Conservation (phyloP, 805 yeast species). For the Lipomyces sp. region DNA sequence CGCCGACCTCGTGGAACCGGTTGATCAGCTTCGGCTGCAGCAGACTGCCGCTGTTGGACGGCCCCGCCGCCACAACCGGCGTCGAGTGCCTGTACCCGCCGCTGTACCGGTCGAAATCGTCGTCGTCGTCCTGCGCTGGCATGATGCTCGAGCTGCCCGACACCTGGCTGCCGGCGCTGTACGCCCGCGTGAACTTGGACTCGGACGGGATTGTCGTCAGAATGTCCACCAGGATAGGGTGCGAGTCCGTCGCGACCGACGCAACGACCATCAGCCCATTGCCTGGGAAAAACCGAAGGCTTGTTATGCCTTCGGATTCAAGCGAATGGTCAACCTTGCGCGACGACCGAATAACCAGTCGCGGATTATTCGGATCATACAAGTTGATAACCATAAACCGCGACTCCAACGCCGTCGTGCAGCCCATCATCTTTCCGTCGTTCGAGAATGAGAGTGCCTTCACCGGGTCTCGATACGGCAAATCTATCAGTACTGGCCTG, state of each 20-base stretch:
- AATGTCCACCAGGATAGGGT: constrained; percentile 66
- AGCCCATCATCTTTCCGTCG: constrained; percentile 65
- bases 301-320: constrained; percentile 89
- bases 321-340: constrained; percentile 60
- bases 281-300: constrained; percentile 67
- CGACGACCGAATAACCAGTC: constrained; percentile 64
- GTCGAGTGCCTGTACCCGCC: background rate
- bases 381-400: constrained; percentile 73
- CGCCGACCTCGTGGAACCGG: constrained; percentile 76
- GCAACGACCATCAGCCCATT: constrained; percentile 52
- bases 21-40: constrained; percentile 60
- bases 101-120: constrained; percentile 1
- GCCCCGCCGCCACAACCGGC: constrained; percentile 5
- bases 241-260: constrained; percentile 59
- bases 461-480: constrained; percentile 85
- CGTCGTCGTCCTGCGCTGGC: constrained; percentile 15
- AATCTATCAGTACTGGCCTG: constrained; percentile 66
- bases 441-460: constrained; percentile 69
- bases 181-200: constrained; percentile 10
- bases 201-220: constrained; percentile 40
- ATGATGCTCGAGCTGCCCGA: background rate
- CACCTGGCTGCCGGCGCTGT: constrained; percentile 10
- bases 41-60: constrained; percentile 30
- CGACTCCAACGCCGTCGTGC: constrained; percentile 75
- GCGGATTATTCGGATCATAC: constrained; percentile 59